Base-by-base conservation (phyloP, 1,284 basidiomycete species). In the Spongiforma sp. region DNA sequence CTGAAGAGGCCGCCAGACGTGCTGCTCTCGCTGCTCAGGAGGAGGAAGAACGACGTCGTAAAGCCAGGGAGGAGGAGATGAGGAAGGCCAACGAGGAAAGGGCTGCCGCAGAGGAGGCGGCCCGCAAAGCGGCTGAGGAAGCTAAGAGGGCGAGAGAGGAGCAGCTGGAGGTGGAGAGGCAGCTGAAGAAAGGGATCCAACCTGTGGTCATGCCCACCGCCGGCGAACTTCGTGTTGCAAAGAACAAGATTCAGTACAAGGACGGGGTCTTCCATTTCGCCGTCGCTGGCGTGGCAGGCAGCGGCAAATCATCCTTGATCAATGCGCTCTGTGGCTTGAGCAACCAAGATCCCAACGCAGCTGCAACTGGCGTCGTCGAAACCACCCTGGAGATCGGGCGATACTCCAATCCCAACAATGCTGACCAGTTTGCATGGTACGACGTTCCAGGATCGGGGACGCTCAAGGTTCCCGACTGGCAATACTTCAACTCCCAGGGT, bases 381-480 rank as follows among this genome's bases (percentile, higher is more conserved):
- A 75, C 75, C 5, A 77, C 75, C 4, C 33, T 68, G 17, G 65
- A 65, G 34, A 34, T 79, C n/a, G 65, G 67, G 5, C 70, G 79
- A 33, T 79, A 75, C 62, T 62, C 67, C 34, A 67, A 79, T 56
- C 63, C 74, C 4, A 72, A 68, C 33, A 63, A 69, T 15, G 41
- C 62, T 3, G 65, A 68, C 56, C 71, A 66, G 26, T 70, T 75
- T 50, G 69, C 71, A 9, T 80, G 78, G 79, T 79, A 75, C 59
- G 79, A 80, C 57, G 64, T 79, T 30, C 79, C 78, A 0, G 79
- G 78, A 14, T 75, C 78, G 17, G 77, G 74, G 15, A 80, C 79
- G 3, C 65, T 77, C 19, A 73, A 69, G 39, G 62, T 74, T 55
- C 71, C 71, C 24, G 73, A 76, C 59, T 79, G 78, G 78, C 71